These are phyloP conservation scores for Mycena crocata DNA, from an alignment of 768 basidiomycete genomes.

Conservation along the genomic window DNA sequence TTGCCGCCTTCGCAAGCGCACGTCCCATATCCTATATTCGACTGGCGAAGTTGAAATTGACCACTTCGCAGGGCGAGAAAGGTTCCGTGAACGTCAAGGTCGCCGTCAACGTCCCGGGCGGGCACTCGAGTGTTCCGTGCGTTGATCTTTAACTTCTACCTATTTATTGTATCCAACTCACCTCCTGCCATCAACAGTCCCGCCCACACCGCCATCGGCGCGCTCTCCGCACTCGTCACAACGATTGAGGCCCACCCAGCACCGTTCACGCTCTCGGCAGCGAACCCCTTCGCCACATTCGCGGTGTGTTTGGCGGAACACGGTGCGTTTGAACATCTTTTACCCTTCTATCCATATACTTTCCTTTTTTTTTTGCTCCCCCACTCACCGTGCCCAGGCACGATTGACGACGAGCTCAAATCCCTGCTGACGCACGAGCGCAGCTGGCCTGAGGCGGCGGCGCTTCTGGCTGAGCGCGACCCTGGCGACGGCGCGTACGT, in stretches of 20 bases:
- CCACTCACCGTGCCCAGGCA: too few species aligned
- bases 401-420: conserved; percentile 15
- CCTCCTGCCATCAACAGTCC: conserved; percentile 44
- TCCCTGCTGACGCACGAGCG: conserved; percentile 5
- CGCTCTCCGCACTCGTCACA: conserved; percentile 62
- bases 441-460: conserved; percentile 18
- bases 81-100: conserved; percentile 44
- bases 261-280: conserved; percentile 39
- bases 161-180: background rate
- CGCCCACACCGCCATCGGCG: conserved; percentile 67
- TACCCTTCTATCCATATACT: too few species aligned
- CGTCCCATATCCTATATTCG: too few species aligned
- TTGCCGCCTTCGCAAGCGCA: too few species aligned
- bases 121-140: conserved; percentile 69
- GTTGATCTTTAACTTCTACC: background rate
- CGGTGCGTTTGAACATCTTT: conserved; percentile 22
- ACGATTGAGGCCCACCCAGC: conserved; percentile 58
- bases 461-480: conserved; percentile 10
- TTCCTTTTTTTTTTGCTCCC: too few species aligned
- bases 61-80: conserved; percentile 17
- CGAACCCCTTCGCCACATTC: conserved; percentile 22
- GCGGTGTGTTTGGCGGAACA: conserved; percentile 11
- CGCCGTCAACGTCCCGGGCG: conserved; percentile 63
- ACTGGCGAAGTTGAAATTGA: background rate
- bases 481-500: conserved; percentile 20